Percentiles rank a stretch among this genome's conserved stretches.
Evolutionary conservation across 306 rosid species (phyloP).

Genomic region (Sphenostylis stenocarpa): DNA sequence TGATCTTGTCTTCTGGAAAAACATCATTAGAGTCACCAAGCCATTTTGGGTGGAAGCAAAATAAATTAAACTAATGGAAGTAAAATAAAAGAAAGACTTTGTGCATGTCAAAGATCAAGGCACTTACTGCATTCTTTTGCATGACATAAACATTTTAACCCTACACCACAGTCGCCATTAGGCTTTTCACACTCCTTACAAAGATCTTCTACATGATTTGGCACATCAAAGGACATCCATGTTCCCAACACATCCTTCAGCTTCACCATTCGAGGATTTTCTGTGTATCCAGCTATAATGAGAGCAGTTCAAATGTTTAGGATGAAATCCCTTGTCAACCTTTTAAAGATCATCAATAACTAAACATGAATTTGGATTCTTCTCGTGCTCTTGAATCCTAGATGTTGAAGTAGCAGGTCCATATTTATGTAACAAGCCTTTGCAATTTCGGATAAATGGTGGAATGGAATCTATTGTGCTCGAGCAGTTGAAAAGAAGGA

Average conservation of each 20-base stretch:
- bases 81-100: background rate
- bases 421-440: background rate
- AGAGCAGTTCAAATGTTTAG: slow-evolving; percentile 44
- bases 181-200: slow-evolving; percentile 54
- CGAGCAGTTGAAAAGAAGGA: slow-evolving; percentile 55
- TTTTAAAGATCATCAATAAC: slow-evolving; percentile 38
- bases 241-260: slow-evolving; percentile 41
- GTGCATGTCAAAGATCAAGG: background rate
- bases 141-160: background rate
- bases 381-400: slow-evolving; percentile 11
- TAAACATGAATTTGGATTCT: slow-evolving; percentile 25
- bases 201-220: slow-evolving; percentile 47
- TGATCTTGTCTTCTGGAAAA: slow-evolving; percentile 52
- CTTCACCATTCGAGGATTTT: slow-evolving; percentile 25
- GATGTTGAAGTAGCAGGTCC: background rate
- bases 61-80: background rate
- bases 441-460: slow-evolving; percentile 20
- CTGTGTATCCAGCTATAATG: slow-evolving; percentile 37
- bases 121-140: background rate
- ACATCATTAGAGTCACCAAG: background rate
- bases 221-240: slow-evolving; percentile 47
- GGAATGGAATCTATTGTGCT: slow-evolving; percentile 18
- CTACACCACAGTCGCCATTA: slow-evolving; percentile 31
- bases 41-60: background rate
- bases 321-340: slow-evolving; percentile 44